phyloP scores from a whole-genome alignment of 2,329 filamentous ascomycete species.

The Akanthomyces dipterigenus region DNA sequence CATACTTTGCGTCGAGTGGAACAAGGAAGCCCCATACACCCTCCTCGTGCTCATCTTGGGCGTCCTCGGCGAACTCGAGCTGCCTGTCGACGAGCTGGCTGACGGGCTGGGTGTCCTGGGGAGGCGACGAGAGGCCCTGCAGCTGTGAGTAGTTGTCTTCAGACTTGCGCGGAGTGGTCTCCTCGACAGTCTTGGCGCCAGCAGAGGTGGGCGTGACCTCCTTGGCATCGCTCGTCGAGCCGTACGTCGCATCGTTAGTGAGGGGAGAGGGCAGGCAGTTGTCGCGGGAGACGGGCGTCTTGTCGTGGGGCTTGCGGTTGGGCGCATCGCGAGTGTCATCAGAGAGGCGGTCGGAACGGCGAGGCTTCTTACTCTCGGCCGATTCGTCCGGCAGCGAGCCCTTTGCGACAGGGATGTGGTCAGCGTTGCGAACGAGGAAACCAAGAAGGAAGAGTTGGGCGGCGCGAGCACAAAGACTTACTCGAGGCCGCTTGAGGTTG shows the following conservation, averaged over 20 bases:
- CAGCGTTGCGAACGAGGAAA: constrained; percentile 18
- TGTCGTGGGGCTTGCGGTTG: constrained; percentile 27
- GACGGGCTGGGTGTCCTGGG: constrained; percentile 55
- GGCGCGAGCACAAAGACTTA: constrained; percentile 34
- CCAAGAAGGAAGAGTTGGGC: constrained; percentile 3
- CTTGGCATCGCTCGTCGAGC: constrained; percentile 54
- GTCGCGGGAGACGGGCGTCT: constrained; percentile 55
- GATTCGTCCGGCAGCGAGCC: constrained; percentile 57
- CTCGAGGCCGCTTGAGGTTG: constrained; percentile 75
- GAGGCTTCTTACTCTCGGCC: constrained; percentile 73
- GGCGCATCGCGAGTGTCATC: constrained; percentile 25
- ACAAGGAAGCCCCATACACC: constrained; percentile 96
- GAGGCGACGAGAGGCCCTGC: constrained; percentile 50
- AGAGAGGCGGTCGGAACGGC: constrained; percentile 63
- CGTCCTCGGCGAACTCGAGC: constrained; percentile 67
- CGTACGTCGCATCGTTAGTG: constrained; percentile 52
- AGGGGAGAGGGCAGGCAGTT: constrained; percentile 75
- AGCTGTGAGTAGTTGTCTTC: constrained; percentile 41
- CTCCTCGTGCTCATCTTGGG: constrained; percentile 74
- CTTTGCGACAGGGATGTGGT: constrained; percentile 33
- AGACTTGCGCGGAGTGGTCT: constrained; percentile 41
- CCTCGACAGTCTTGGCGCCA: constrained; percentile 50
- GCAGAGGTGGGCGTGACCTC: constrained; percentile 67
- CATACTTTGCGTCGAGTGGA: constrained; percentile 66
- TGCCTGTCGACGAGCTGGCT: constrained; percentile 70